A percentile compares a stretch with the other conserved stretches of the same genome.
Evolutionary conservation across 2,329 filamentous ascomycete genomes (phyloP).

Genomic region (Pseudovirgaria hyperparasitica): DNA sequence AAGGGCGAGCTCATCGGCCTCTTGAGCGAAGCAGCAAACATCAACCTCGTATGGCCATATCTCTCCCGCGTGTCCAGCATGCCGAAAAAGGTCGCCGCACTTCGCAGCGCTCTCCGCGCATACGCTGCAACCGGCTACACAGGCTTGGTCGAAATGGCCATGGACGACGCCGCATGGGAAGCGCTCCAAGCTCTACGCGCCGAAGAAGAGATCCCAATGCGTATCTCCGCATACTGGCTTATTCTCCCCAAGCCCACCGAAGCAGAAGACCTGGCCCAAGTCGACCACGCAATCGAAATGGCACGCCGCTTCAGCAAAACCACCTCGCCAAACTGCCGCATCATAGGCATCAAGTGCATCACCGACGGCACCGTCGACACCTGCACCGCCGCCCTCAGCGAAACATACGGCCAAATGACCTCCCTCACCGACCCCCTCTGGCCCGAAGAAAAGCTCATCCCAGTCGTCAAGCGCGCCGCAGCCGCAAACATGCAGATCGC

Average conservation of each 20-base stretch:
- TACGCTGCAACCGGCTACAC: slow-evolving; percentile 42
- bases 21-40: slow-evolving; percentile 41
- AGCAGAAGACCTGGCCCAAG: slow-evolving; percentile 34
- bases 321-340: slow-evolving; percentile 33
- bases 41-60: slow-evolving; percentile 43
- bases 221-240: slow-evolving; percentile 45
- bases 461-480: slow-evolving; percentile 42
- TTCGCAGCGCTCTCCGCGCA: slow-evolving; percentile 34
- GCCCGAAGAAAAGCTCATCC: slow-evolving; percentile 38
- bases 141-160: slow-evolving; percentile 45
- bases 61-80: slow-evolving; percentile 36
- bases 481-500: slow-evolving; percentile 46
- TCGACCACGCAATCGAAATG: slow-evolving; percentile 39
- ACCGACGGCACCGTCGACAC: slow-evolving; percentile 53
- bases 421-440: slow-evolving; percentile 40
- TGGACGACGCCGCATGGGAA: slow-evolving; percentile 44
- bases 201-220: slow-evolving; percentile 25
- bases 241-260: slow-evolving; percentile 34
- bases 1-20: slow-evolving; percentile 37
- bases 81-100: slow-evolving; percentile 34
- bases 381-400: slow-evolving; percentile 47
- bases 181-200: slow-evolving; percentile 32
- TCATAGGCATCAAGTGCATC: slow-evolving; percentile 53
- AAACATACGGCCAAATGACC: slow-evolving; percentile 42
- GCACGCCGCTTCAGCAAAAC: slow-evolving; percentile 30